These are phyloP conservation scores for Candida coleopterorum DNA, from an alignment of 805 yeast species.

Conservation along the genomic window DNA sequence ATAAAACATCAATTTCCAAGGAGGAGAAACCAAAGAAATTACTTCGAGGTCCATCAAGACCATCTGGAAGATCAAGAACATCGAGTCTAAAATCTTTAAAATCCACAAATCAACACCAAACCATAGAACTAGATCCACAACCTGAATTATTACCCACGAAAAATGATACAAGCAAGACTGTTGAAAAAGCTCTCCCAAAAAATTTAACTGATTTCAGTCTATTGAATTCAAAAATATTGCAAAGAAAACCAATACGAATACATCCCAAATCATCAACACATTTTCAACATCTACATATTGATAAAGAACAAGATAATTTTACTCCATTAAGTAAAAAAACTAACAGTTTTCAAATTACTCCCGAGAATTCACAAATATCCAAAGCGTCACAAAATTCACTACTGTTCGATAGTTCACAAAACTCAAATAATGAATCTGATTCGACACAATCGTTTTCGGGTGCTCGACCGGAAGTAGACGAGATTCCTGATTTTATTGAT, in stretches of 20 bases:
- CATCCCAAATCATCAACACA: constrained; percentile 7
- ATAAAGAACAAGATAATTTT: not conserved
- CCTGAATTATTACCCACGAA: too few relatives aligned
- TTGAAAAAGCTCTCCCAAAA: too few relatives aligned
- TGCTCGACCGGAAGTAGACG: constrained; percentile 5
- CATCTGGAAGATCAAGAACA: not conserved
- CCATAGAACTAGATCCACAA: not conserved
- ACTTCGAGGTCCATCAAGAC: constrained; percentile 5
- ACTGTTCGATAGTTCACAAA: not conserved
- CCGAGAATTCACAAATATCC: not conserved
- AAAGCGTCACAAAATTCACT: not conserved
- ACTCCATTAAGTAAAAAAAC: not conserved
- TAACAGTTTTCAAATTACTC: constrained; percentile 2
- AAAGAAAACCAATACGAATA: constrained; percentile 7
- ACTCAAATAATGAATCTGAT: not conserved
- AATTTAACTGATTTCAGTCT: not conserved
- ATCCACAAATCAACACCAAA: not conserved
- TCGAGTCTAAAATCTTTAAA: not conserved
- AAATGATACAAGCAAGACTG: too few relatives aligned
- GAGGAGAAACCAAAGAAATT: not conserved
- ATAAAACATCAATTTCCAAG: not conserved
- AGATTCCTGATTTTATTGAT: constrained; percentile 15
- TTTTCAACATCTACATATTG: constrained; percentile 7
- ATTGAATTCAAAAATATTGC: not conserved
- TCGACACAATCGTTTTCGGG: not conserved